Base-by-base conservation (phyloP, 495 filamentous ascomycete species). In the Penicillium fimorum region DNA sequence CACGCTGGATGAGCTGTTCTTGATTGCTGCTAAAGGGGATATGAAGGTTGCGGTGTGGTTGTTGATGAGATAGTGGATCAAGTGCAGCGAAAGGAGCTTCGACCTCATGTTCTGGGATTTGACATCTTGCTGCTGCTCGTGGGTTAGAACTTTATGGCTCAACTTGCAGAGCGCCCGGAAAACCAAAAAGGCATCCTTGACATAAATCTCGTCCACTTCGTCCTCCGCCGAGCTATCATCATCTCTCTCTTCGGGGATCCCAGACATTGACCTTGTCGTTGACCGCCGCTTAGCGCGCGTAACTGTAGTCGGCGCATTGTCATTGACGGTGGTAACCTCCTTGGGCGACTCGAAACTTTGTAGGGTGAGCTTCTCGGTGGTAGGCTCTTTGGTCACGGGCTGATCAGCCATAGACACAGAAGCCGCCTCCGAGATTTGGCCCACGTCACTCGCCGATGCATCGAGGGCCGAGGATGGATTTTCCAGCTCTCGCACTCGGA, bases 141-240 rank as follows among this genome's bases (percentile, higher is more conserved):
- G 85, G 10, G 87, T 81, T 22, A 99, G 74, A 40, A 90, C 74
- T 65, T 97, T 99, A 53, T 92, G 96, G 57, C 92, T 96, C 42
- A 99, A 79, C 67, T 96, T 96, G 79, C 95, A 99, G 72, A 99
- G 92, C 9, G 95, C 94, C 22, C 95, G 83, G 78, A 99, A 96
- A 30, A 99, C 92, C 13, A 99, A 78, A 68, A 96, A 99, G 13
- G 95, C 91, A 71, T 99, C 95, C 63, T 93, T 90, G 53, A 96
- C 88, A 65, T 92, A 97, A 6, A 97, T 88, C 62, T 99, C 95
- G 65, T 97, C 95, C 59, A 96, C 92, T 55, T 94, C 91, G 42
- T 97, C 95, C 55, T 96, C 91, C 9, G 84, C 78, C 1, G 80
- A 75, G 10, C 71, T 72, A 42, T 86, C 78, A 50, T 72, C 82